Evolutionary conservation across 2,329 filamentous ascomycete genomes (phyloP).

Genomic region (Exserohilum turcica): DNA sequence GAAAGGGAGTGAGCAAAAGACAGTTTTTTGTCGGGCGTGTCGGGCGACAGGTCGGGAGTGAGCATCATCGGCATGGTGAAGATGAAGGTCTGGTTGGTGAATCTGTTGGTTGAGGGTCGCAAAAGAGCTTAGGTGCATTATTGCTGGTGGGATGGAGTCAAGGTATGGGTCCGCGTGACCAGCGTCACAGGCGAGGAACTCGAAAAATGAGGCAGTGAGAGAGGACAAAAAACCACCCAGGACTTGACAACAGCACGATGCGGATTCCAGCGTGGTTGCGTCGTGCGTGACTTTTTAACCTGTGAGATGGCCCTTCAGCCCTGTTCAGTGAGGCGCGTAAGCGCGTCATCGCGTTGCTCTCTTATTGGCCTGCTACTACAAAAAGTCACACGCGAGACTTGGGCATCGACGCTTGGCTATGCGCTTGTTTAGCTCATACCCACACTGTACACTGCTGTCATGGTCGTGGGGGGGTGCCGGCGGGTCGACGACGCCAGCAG

Average conservation of each 20-base stretch:
- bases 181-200: slow-evolving; percentile 13
- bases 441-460: slow-evolving; percentile 14
- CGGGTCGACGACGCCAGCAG: neutral
- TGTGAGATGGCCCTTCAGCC: slow-evolving; percentile 14
- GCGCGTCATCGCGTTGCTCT: slow-evolving; percentile 16
- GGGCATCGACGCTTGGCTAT: slow-evolving; percentile 17
- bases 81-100: slow-evolving; percentile 11
- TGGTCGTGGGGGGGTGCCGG: slow-evolving; percentile 21
- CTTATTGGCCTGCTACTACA: slow-evolving; percentile 17
- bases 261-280: slow-evolving; percentile 8
- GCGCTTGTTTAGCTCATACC: slow-evolving; percentile 12
- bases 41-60: slow-evolving; percentile 3
- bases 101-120: slow-evolving; percentile 15
- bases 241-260: neutral
- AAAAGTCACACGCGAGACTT: slow-evolving; percentile 24
- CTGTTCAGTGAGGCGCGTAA: slow-evolving; percentile 17
- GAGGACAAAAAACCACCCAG: neutral
- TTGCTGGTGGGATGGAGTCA: slow-evolving; percentile 7
- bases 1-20: slow-evolving; percentile 2
- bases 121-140: slow-evolving; percentile 16
- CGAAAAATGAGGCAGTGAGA: slow-evolving; percentile 5
- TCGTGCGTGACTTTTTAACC: slow-evolving; percentile 18
- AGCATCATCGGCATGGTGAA: slow-evolving; percentile 17
- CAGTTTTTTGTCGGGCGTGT: slow-evolving; percentile 1
- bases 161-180: slow-evolving; percentile 19